Evolutionary conservation across 805 yeast species (phyloP).

Genomic region (Metschnikowia borealis): DNA sequence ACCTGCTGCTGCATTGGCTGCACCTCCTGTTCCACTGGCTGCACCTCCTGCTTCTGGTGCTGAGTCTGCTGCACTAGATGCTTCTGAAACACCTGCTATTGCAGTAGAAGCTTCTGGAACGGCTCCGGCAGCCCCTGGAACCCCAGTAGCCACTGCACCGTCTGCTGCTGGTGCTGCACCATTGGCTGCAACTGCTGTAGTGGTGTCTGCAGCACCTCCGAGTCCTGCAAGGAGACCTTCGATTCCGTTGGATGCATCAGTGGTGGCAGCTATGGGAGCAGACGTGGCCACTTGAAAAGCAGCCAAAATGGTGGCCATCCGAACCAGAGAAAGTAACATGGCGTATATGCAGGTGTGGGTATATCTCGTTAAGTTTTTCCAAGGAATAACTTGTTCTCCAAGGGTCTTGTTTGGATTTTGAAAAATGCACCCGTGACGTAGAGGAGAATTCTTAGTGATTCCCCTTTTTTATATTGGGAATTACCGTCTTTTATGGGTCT

Average conservation of each 20-base stretch:
- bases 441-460: no score
- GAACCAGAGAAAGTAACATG: no score
- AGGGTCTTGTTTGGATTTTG: no score
- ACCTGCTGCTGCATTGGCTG: background rate
- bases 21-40: background rate
- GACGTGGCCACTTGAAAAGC: constrained; percentile 1
- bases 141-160: background rate
- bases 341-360: no score
- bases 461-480: no score
- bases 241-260: constrained; percentile 1
- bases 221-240: constrained; percentile 6
- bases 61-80: background rate
- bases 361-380: no score
- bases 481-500: no score
- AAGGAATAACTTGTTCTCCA: no score
- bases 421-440: no score
- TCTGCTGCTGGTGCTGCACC: background rate
- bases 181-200: background rate
- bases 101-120: background rate
- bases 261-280: constrained; percentile 5
- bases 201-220: background rate
- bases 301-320: background rate
- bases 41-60: background rate
- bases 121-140: background rate
- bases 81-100: background rate